A percentile compares a stretch with the other conserved stretches of the same genome.
phyloP scores from a whole-genome alignment of 1,284 basidiomycete species.

The Violaceomyces palustris region DNA sequence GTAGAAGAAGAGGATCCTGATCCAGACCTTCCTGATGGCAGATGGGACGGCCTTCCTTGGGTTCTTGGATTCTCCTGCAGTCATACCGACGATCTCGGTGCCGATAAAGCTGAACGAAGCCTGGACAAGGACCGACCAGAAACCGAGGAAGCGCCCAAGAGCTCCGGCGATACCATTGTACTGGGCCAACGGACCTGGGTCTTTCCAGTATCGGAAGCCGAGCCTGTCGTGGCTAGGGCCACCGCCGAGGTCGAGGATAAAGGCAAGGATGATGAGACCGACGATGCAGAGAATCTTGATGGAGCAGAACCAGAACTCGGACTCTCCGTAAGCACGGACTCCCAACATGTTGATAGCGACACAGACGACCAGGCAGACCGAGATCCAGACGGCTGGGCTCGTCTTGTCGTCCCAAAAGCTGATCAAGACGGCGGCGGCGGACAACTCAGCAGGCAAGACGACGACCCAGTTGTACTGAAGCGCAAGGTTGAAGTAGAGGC shows the following conservation, averaged over 20 bases:
- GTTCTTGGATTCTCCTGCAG: conserved; percentile 63
- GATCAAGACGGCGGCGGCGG: conserved; percentile 46
- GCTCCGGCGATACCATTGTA: conserved; percentile 57
- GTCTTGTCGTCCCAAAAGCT: conserved; percentile 48
- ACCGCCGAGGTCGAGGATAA: conserved; percentile 42
- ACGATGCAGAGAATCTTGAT: conserved; percentile 31
- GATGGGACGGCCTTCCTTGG: conserved; percentile 49
- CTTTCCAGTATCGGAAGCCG: conserved; percentile 47
- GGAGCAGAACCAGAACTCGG: conserved; percentile 45
- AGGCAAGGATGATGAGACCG: conserved; percentile 35
- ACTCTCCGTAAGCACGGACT: conserved; percentile 66
- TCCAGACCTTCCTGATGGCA: conserved; percentile 34
- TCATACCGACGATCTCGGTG: conserved; percentile 79
- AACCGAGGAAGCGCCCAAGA: conserved; percentile 58
- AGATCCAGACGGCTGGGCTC: conserved; percentile 58
- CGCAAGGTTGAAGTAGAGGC: conserved; percentile 28
- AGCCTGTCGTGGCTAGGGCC: conserved; percentile 25
- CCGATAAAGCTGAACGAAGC: conserved; percentile 75
- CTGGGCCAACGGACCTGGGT: conserved; percentile 55
- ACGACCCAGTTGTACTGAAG: conserved; percentile 57
- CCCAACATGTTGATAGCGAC: conserved; percentile 54
- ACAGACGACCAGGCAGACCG: conserved; percentile 56
- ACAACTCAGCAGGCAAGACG: conserved; percentile 59
- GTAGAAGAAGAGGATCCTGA: conserved; percentile 54
- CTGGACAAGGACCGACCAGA: conserved; percentile 49